Conservation (phyloP, 305 asterid genomes). For the Striga hermonthica region DNA sequence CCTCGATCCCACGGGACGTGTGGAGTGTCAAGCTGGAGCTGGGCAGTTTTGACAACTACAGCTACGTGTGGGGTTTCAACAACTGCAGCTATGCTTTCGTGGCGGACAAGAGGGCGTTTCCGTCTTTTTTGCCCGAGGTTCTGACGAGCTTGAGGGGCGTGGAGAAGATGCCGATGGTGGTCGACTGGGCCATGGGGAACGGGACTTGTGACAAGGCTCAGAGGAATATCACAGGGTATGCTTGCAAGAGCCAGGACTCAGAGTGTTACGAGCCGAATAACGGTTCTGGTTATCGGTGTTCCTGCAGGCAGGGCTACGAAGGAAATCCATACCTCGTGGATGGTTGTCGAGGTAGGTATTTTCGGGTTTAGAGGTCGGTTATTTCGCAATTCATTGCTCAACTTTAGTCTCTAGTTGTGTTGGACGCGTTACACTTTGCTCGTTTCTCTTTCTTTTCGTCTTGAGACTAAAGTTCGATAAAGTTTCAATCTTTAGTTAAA, state of each 20-base stretch:
- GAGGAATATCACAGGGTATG: background rate
- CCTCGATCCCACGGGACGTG: no score
- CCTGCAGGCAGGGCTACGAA: constrained; percentile 35
- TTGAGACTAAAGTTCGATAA: no score
- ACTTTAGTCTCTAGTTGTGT: no score
- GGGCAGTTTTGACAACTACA: no score
- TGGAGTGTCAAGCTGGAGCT: no score
- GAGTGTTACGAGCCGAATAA: constrained; percentile 29
- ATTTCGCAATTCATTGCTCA: background rate
- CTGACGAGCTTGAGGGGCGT: constrained; percentile 6
- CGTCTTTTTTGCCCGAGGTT: constrained; percentile 10
- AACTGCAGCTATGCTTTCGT: constrained; percentile 37
- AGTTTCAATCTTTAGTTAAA: no score
- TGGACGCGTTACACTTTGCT: no score
- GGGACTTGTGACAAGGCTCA: constrained; percentile 31
- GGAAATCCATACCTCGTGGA: constrained; percentile 40
- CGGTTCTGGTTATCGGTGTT: constrained; percentile 41
- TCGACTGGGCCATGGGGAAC: constrained; percentile 39
- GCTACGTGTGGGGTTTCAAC: constrained; percentile 1
- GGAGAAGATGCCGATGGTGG: constrained; percentile 30
- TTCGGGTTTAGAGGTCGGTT: no score
- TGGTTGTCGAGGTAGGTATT: constrained; percentile 48
- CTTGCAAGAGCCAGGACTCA: constrained; percentile 27
- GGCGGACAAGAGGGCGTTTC: constrained; percentile 26
- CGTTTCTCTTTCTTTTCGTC: no score